Evolutionary conservation across 805 yeast genomes (phyloP).

Genomic region (Monosporozyma yasuniensis): DNA sequence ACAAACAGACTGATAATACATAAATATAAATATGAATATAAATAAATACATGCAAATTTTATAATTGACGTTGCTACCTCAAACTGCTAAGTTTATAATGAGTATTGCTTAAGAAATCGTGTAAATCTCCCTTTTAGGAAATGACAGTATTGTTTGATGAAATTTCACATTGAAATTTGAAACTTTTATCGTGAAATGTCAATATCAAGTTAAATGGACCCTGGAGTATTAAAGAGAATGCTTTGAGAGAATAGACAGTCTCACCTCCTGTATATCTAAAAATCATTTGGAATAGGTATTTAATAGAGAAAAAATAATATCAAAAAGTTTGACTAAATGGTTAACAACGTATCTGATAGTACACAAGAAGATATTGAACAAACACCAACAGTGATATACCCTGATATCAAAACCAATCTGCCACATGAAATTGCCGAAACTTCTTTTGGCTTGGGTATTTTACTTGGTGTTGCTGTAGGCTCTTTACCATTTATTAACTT

Average conservation of each 20-base stretch:
- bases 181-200: not conserved
- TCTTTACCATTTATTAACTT: slow-evolving; percentile 23
- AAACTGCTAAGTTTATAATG: not conserved
- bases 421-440: slow-evolving; percentile 37
- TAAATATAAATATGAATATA: not conserved
- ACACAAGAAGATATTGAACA: not conserved
- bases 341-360: not conserved
- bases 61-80: not conserved
- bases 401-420: slow-evolving; percentile 35
- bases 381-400: slow-evolving; percentile 5
- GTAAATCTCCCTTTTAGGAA: not conserved
- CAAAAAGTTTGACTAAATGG: not conserved
- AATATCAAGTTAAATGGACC: not conserved
- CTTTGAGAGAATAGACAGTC: no score
- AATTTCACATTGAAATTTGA: not conserved
- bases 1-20: not conserved
- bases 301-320: not conserved
- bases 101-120: not conserved
- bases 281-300: no score
- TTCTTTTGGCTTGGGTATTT: slow-evolving; percentile 36
- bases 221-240: not conserved
- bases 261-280: no score
- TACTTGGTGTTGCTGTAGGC: slow-evolving; percentile 34
- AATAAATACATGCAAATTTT: not conserved
- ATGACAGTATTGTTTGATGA: not conserved